A percentile compares a stretch with the other conserved stretches of the same genome.
Conservation (phyloP, 306 rosid genomes). For the Clitoria ternatea region DNA sequence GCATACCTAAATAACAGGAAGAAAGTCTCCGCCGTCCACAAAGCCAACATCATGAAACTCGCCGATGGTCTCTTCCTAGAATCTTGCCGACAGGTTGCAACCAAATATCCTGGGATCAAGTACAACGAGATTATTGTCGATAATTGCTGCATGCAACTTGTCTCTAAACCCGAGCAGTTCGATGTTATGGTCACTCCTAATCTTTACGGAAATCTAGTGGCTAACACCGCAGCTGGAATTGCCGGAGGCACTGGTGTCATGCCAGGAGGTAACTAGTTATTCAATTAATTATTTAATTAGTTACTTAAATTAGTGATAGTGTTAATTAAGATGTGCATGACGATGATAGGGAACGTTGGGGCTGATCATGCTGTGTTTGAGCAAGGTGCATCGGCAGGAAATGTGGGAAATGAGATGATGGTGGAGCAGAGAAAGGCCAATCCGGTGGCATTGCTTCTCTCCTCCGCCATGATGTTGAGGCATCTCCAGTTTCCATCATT, state of each 20-base stretch:
- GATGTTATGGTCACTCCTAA: conserved; percentile 63
- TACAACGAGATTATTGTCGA: conserved; percentile 54
- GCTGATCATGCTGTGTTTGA: conserved; percentile 79
- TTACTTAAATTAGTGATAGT: no score
- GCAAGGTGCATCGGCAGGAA: conserved; percentile 55
- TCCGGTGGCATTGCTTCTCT: conserved; percentile 77
- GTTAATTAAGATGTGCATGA: neutral
- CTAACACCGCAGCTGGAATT: conserved; percentile 78
- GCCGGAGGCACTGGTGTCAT: conserved; percentile 52
- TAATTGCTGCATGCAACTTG: conserved; percentile 35
- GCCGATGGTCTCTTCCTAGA: conserved; percentile 36
- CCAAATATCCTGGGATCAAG: conserved; percentile 54
- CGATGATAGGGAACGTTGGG: conserved; percentile 63
- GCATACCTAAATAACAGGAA: conserved; percentile 35
- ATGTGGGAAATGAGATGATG: conserved; percentile 56
- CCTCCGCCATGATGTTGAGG: conserved; percentile 88
- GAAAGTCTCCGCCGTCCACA: conserved; percentile 28
- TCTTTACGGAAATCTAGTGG: conserved; percentile 82
- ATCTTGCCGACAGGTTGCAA: conserved; percentile 44
- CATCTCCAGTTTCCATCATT: conserved; percentile 86
- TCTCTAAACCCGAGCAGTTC: conserved; percentile 34
- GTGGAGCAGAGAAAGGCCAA: conserved; percentile 61
- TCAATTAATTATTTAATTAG: no score
- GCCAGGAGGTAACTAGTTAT: conserved; percentile 78
- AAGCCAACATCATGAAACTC: conserved; percentile 37